A percentile compares a stretch with the other conserved stretches of the same genome.
These are phyloP conservation scores for Tricholoma hemisulphureum DNA, from an alignment of 768 basidiomycete species.

Conservation along the genomic window DNA sequence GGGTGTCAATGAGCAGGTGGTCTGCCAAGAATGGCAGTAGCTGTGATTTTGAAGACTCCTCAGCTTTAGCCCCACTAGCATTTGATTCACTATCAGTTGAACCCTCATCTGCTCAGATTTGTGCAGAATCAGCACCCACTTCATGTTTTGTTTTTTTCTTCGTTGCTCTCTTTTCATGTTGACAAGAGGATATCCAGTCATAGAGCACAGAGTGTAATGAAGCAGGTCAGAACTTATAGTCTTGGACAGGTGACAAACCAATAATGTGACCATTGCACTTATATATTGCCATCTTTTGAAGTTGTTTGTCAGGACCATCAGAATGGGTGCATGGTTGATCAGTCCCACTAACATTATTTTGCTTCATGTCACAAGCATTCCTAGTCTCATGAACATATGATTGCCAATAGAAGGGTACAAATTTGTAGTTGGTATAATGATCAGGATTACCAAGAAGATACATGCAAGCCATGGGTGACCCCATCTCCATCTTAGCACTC, in stretches of 20 bases:
- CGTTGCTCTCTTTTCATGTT: slow-evolving; percentile 8
- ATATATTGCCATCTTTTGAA: slow-evolving; percentile 11
- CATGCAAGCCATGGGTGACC: slow-evolving; percentile 15
- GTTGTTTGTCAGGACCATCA: slow-evolving; percentile 3
- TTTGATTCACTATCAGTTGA: neutral
- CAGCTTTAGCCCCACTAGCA: slow-evolving; percentile 4
- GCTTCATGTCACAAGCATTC: slow-evolving; percentile 5
- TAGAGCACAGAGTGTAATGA: slow-evolving; percentile 24
- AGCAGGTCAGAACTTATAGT: slow-evolving; percentile 27
- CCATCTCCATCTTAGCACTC: slow-evolving; percentile 28
- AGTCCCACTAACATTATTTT: neutral
- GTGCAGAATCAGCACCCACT: neutral
- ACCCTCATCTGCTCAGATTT: neutral
- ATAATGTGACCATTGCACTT: slow-evolving; percentile 9
- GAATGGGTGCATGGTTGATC: neutral
- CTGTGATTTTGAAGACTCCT: neutral
- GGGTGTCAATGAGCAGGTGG: slow-evolving; percentile 18
- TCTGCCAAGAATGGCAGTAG: slow-evolving; percentile 4
- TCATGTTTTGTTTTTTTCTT: neutral
- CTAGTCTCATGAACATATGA: slow-evolving; percentile 20
- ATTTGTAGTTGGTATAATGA: slow-evolving; percentile 31
- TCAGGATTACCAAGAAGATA: slow-evolving; percentile 13
- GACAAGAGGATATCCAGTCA: slow-evolving; percentile 23
- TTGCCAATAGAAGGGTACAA: slow-evolving; percentile 29
- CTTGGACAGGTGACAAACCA: slow-evolving; percentile 21